Base-by-base conservation (phyloP, 129 eudicot genomes). In the Flaveria trinervia region DNA sequence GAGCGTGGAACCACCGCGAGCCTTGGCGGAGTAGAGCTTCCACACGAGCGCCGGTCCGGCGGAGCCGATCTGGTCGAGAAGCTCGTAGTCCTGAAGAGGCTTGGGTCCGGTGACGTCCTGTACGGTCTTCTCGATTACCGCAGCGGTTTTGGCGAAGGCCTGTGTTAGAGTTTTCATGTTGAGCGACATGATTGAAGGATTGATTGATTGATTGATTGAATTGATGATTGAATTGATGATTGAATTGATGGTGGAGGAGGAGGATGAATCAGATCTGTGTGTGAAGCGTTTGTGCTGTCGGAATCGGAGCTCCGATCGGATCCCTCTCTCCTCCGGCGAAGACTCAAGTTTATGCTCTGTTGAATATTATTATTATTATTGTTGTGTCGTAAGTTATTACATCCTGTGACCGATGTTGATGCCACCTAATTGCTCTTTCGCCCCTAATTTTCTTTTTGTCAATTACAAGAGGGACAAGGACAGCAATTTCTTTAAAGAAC, bases 81-180 rank as follows among this genome's bases (percentile, higher is more conserved):
- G 89, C 18, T 91, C 93, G 80, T 94, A 94, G 85, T 94, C 98
- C 70, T 91, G 97, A 16, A 94, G 76, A 23, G 97, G 78, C 60
- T 82, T 91, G 41, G 98, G 98, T 2, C 98, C 98, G 72, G 98
- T 91, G 7, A 94, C 98, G 26, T 94, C 98, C 16, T 89, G 93
- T 1, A 94, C 98, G 61, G 92, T 91, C 67, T 91, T 94, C 70
- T 94, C 98, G 80, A 94, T 89, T 4, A 86, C 97, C 3, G 97
- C 98, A 4, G 98, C 96, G 56, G 98, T 93, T 66, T 94, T 94
- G 20, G 98, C 98, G 30, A 94, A 79, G 84, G 98, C 98, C 71
- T 94, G 96, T 23, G 96, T 85, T n/a, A 94, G 84, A 77, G 93
- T 85, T 82, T 94, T 94, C 97, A 94, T 94, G 72, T 94, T 91